phyloP scores from a whole-genome alignment of 768 basidiomycete genomes.

The Pleurotus ostreatus region DNA sequence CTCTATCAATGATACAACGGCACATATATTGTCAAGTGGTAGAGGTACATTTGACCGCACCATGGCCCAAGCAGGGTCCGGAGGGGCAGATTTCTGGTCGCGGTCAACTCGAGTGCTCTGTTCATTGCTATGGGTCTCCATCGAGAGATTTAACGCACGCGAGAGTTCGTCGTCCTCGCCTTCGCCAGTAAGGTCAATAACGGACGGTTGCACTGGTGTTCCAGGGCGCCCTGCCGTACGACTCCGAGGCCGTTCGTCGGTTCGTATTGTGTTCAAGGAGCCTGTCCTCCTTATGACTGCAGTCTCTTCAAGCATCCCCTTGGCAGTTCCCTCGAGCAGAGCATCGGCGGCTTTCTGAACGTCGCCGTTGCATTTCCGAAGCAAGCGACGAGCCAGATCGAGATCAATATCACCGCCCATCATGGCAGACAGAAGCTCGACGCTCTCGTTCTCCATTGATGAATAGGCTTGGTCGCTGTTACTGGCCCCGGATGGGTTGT shows the following conservation, averaged over 20 bases:
- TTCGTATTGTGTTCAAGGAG: slow-evolving; percentile 4
- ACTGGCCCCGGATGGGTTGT: neutral
- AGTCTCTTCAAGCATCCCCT: slow-evolving; percentile 14
- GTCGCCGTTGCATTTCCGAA: slow-evolving; percentile 59
- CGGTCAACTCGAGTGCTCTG: slow-evolving; percentile 51
- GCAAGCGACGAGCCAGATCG: slow-evolving; percentile 48
- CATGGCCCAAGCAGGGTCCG: slow-evolving; percentile 66
- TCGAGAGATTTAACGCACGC: slow-evolving; percentile 50
- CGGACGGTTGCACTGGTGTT: slow-evolving; percentile 22
- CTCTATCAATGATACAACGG: neutral
- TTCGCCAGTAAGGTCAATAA: slow-evolving; percentile 63
- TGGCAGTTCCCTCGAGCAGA: slow-evolving; percentile 36
- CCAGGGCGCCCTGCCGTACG: slow-evolving; percentile 15
- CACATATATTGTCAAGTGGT: neutral
- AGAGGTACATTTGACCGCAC: slow-evolving; percentile 60
- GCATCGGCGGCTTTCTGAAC: slow-evolving; percentile 53
- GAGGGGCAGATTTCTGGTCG: slow-evolving; percentile 36
- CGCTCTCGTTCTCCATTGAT: slow-evolving; percentile 17
- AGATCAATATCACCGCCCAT: slow-evolving; percentile 33
- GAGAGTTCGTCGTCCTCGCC: slow-evolving; percentile 45
- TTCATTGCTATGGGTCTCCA: slow-evolving; percentile 35
- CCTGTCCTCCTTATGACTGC: slow-evolving; percentile 21
- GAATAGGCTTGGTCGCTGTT: neutral
- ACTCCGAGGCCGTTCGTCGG: slow-evolving; percentile 18
- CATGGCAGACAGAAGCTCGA: slow-evolving; percentile 28